A percentile compares a stretch with the other conserved stretches of the same genome.
phyloP scores from a whole-genome alignment of 2,329 filamentous ascomycete genomes.

The Aspergillus latus region DNA sequence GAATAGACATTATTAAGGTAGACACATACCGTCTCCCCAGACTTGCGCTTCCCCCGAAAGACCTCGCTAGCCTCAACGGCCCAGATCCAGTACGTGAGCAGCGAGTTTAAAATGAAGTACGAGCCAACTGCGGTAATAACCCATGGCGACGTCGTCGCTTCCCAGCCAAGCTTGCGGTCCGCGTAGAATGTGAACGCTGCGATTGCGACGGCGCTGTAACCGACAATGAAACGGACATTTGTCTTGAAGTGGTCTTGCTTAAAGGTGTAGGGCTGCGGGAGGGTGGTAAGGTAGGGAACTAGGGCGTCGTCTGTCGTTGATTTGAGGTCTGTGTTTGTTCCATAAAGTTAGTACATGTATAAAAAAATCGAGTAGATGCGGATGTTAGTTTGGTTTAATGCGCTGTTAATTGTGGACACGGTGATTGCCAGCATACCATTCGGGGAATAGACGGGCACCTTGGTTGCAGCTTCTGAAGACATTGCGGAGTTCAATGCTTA shows the following conservation, averaged over 20 bases:
- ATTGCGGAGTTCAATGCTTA: constrained; percentile 18
- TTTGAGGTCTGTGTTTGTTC: constrained; percentile 71
- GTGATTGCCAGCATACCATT: constrained; percentile 37
- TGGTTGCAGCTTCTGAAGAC: constrained; percentile 33
- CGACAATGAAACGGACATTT: constrained; percentile 79
- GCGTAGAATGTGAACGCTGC: constrained; percentile 82
- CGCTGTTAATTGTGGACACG: not conserved
- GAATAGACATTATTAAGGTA: not conserved
- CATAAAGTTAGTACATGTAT: not conserved
- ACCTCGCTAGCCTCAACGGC: constrained; percentile 77
- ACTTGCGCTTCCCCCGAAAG: constrained; percentile 72
- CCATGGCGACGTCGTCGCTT: constrained; percentile 72
- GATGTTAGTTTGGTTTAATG: too few species aligned
- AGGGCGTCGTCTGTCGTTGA: constrained; percentile 95
- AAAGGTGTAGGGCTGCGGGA: constrained; percentile 65
- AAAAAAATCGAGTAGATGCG: too few species aligned
- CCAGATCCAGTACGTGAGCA: constrained; percentile 81
- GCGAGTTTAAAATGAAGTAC: constrained; percentile 76
- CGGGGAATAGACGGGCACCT: constrained; percentile 47
- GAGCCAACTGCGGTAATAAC: constrained; percentile 74
- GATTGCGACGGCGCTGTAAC: constrained; percentile 77
- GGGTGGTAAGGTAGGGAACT: constrained; percentile 84
- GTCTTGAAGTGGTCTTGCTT: constrained; percentile 75
- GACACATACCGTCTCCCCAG: constrained; percentile 59
- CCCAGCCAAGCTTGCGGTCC: constrained; percentile 90